Percentiles rank a stretch among this genome's conserved stretches.
phyloP scores from a whole-genome alignment of 2,329 filamentous ascomycete species.

The Cryphonectria naterciae region DNA sequence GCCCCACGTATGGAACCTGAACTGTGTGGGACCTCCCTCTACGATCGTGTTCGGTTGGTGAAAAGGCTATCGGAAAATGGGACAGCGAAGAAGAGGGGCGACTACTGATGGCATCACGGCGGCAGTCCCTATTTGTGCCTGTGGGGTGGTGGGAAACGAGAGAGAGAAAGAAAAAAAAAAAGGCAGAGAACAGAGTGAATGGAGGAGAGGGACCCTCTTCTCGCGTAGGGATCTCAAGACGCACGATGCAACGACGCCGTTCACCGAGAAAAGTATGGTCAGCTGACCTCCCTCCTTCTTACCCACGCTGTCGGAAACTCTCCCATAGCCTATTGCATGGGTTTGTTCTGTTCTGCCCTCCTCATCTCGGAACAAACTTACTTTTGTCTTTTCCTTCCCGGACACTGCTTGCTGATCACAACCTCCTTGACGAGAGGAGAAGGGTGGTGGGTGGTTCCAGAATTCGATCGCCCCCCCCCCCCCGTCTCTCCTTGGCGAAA shows the following conservation, averaged over 20 bases:
- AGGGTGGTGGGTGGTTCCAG: slow-evolving; percentile 9
- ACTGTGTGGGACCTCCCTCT: slow-evolving; percentile 25
- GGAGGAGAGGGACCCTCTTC: neutral
- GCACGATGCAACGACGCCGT: neutral
- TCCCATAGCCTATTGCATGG: neutral
- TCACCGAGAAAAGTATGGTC: neutral
- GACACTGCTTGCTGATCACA: slow-evolving; percentile 10
- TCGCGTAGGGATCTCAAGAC: neutral
- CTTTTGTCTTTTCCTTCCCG: neutral
- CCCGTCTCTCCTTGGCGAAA: neutral
- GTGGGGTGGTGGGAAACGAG: slow-evolving; percentile 12
- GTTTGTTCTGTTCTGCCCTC: neutral
- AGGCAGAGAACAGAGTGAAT: neutral
- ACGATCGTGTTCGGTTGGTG: slow-evolving; percentile 17
- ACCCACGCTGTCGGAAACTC: slow-evolving; percentile 4
- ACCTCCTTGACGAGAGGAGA: neutral
- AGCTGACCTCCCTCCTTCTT: slow-evolving; percentile 6
- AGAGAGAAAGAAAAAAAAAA: neutral
- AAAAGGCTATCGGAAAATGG: slow-evolving; percentile 6
- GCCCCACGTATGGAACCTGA: slow-evolving; percentile 22
- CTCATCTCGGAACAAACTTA: neutral
- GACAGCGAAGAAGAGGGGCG: neutral
- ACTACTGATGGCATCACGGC: slow-evolving; percentile 8
- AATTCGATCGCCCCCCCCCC: neutral
- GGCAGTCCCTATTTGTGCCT: neutral